A percentile compares a stretch with the other conserved stretches of the same genome.
These are phyloP conservation scores for Climacium dendroides DNA, from an alignment of 225 moss, liverwort and hornwort species.

Conservation along the genomic window DNA sequence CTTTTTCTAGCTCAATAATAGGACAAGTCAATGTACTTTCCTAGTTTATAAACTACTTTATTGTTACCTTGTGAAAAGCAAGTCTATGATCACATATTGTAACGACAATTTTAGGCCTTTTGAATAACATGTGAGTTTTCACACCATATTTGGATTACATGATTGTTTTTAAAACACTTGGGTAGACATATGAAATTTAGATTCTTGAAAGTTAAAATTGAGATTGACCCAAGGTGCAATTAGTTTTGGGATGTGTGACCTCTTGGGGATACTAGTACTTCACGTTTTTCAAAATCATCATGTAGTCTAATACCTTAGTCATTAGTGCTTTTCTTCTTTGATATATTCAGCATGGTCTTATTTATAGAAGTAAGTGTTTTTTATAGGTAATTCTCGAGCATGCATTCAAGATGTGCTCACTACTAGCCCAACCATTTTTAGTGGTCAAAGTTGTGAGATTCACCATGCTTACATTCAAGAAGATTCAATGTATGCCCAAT, in stretches of 20 bases:
- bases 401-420: accelerated
- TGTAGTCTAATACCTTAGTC: too few species aligned
- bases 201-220: too few species aligned
- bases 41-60: neutral
- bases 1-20: accelerated
- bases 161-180: neutral
- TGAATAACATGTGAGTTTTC: too few species aligned
- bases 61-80: neutral
- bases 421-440: neutral
- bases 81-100: neutral
- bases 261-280: too few species aligned
- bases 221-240: neutral
- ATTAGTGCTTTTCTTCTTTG: neutral
- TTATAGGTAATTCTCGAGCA: accelerated
- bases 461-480: neutral
- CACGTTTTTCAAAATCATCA: too few species aligned
- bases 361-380: neutral
- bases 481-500: neutral
- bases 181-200: neutral
- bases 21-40: neutral
- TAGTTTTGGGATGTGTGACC: neutral
- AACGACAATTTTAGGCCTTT: neutral
- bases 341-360: neutral
- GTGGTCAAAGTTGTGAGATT: neutral
- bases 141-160: neutral